Base-by-base conservation (phyloP, 768 basidiomycete species). In the Saitozyma sp. region DNA sequence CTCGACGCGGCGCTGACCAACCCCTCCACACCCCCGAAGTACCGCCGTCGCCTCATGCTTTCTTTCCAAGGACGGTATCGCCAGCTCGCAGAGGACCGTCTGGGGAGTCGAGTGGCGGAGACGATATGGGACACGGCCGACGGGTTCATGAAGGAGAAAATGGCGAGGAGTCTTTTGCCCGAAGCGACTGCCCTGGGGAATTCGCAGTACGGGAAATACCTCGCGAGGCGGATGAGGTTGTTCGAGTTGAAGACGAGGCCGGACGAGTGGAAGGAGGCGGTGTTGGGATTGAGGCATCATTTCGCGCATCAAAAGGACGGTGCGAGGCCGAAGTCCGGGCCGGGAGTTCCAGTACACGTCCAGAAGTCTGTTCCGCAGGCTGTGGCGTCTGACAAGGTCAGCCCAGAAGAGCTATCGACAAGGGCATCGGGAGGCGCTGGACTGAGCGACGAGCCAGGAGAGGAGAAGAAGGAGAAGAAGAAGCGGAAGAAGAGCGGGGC, bases 141-240 rank as follows among this genome's bases (percentile, higher is more conserved):
- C 80, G 88, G 91, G 0, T 97, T 90, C 79, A 84, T 96, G 67
- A 93, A 89, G 91, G 93, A 96, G 81, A 95, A 94, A 79, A 91
- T 99, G 58, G 93, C 89, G 2, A 86, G 86, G 14, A 89, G 90
- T 20, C 82, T 97, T 10, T 80, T 91, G 13, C 80, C 85, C 0
- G 84, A 90, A 63, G 88, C 92, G 63, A 84, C 86, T 40, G 82
- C 83, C 16, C 85, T 98, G 13, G 85, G 87, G 0, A 87, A 83
- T 9, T 91, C 90, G 0, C 88, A 85, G 74, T 95, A 88, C 70
- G 95, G 92, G 29, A 90, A 89, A 75, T 96, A 86, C 82, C 92
- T 98, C 67, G 86, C 86, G 29, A 84, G 88, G 45, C 88, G 86
- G 70, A 82, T 95, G 63, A 88, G 90, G 64, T 78, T 98, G 8